Evolutionary conservation across 495 filamentous ascomycete species (phyloP).

Genomic region (Daldinia grandis): DNA sequence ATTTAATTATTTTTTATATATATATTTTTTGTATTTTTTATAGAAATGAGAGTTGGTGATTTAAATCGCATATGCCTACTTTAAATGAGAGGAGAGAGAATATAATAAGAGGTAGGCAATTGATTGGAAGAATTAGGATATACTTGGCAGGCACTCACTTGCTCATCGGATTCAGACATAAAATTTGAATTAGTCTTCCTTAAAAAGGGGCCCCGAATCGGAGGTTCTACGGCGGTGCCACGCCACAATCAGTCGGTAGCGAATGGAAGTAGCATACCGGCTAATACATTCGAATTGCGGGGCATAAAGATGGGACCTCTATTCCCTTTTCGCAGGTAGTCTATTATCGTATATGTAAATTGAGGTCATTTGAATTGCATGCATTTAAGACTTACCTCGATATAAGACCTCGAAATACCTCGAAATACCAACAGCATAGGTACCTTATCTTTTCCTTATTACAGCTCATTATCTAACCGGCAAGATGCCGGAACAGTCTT

Average conservation of each 20-base stretch:
- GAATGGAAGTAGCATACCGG: slow-evolving; percentile 9
- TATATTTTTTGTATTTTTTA: too few species aligned
- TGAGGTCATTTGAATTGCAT: neutral
- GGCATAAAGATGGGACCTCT: slow-evolving; percentile 24
- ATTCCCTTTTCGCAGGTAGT: neutral
- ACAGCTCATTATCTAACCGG: neutral
- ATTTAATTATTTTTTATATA: too few species aligned
- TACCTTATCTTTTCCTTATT: too few species aligned
- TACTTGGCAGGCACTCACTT: neutral
- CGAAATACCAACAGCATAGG: too few species aligned
- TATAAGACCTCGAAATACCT: too few species aligned
- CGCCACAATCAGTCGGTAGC: slow-evolving; percentile 19
- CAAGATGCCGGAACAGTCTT: neutral
- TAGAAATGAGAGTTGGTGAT: neutral
- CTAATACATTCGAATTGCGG: slow-evolving; percentile 13
- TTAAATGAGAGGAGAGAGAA: neutral
- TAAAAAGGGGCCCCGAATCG: slow-evolving; percentile 41
- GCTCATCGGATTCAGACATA: slow-evolving; percentile 3
- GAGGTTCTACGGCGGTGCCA: slow-evolving; percentile 28
- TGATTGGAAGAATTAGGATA: slow-evolving; percentile 6
- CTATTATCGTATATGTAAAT: neutral
- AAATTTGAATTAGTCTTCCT: slow-evolving; percentile 31
- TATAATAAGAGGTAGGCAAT: neutral
- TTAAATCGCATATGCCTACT: neutral
- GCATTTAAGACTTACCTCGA: neutral